Base-by-base conservation (phyloP, 2,329 filamentous ascomycete genomes). In the Tolypocladium paradoxum region DNA sequence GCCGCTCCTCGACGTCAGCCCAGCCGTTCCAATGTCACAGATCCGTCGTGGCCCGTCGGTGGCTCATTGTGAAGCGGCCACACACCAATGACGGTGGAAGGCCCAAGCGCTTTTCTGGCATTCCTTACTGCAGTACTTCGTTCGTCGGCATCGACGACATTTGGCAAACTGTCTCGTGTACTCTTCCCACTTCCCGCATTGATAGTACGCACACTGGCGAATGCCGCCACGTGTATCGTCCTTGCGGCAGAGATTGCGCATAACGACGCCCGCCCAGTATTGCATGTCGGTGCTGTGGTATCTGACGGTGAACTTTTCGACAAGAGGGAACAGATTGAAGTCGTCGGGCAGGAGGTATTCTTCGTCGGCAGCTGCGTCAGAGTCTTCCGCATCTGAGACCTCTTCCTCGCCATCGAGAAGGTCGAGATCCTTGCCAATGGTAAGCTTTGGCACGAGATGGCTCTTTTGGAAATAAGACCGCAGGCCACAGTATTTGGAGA, bases 51-150 rank as follows among this genome's bases (percentile, higher is more conserved):
- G 16, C 24, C 9, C 11, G 34, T 29, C 38, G 33, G 16, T 31
- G 33, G 33, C 53, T 69, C 68, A 80, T 70, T 78, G 76, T 35
- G 78, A 74, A 49, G 88, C 88, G 55, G 86, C 85, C 54, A 93
- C 86, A 68, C 93, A 99, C 93, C 93, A 99, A 73, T 97, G 95
- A 56, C 93, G 85, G 68, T 99, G 93, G 71, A 90, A 97, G 31
- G 93, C 90, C 93, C 93, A 99, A 11, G 93, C 95, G 62, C 89
- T 95, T 77, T 97, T 97, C 73, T 99, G 93, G 72, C 93, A 99
- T 70, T 99, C 93, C 72, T 99, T 99, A 80, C 91, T 96, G 83
- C 93, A 99, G 75, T 96, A 96, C 71, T 99, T 99, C 57, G 93
- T 99, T 59, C 93, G 84, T 61, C 93, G 84, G 73, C 93, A 99